Evolutionary conservation across 1,139 yeast genomes (phyloP).

Genomic region (Kodamaea arcana): DNA sequence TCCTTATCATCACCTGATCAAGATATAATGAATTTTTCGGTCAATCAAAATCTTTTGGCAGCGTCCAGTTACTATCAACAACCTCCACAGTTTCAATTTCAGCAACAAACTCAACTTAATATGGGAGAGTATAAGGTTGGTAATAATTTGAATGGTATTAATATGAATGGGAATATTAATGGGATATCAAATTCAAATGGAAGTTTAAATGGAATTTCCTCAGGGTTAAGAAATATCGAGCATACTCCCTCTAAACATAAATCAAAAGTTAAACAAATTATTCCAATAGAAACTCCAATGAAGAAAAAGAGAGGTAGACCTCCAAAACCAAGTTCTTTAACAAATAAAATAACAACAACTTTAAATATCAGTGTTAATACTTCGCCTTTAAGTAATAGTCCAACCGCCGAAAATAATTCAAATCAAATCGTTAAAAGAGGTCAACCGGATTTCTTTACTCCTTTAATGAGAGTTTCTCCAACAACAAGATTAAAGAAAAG

Average conservation of each 20-base stretch:
- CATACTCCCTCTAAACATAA: neutral
- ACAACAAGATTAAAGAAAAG: slow-evolving; percentile 15
- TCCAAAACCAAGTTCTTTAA: slow-evolving; percentile 41
- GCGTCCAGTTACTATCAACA: neutral
- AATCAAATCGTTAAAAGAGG: slow-evolving; percentile 36
- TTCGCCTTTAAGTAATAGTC: slow-evolving; percentile 17
- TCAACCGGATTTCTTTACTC: slow-evolving; percentile 45
- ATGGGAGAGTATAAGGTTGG: neutral
- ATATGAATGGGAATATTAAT: too few species aligned
- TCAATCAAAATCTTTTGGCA: neutral
- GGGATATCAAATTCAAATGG: too few species aligned
- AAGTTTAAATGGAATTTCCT: too few species aligned
- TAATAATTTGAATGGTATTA: too few species aligned
- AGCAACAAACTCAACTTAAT: neutral
- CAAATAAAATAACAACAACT: slow-evolving; percentile 39
- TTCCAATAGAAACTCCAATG: slow-evolving; percentile 16
- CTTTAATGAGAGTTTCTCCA: slow-evolving; percentile 46
- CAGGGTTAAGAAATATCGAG: neutral
- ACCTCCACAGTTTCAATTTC: slow-evolving; percentile 1
- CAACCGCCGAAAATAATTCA: slow-evolving; percentile 34
- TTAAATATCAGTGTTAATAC: slow-evolving; percentile 43
- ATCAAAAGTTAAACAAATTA: neutral
- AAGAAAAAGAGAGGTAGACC: slow-evolving; percentile 47
- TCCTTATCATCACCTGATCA: neutral
- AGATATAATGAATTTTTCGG: neutral